A percentile compares a stretch with the other conserved stretches of the same genome.
Evolutionary conservation across 2,329 filamentous ascomycete genomes (phyloP).

Genomic region (Aspergillus spinulosporus): DNA sequence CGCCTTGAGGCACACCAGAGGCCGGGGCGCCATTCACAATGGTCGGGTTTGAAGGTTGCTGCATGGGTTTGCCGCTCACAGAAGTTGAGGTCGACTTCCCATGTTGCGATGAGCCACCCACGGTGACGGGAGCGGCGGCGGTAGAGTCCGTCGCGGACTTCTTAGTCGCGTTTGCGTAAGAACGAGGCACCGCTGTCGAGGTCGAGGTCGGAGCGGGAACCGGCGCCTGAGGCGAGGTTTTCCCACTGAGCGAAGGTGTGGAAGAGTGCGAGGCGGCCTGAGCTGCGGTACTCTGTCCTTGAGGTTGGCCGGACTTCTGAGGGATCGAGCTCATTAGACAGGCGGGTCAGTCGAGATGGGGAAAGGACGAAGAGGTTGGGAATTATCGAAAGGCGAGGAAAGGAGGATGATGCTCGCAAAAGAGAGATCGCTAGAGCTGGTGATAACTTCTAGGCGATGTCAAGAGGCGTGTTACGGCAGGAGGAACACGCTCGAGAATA

Average conservation of each 20-base stretch:
- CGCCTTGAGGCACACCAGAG: slow-evolving; percentile 51
- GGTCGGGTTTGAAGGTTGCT: slow-evolving; percentile 40
- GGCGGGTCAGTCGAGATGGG: slow-evolving; percentile 22
- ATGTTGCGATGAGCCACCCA: slow-evolving; percentile 54
- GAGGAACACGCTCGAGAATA: slow-evolving; percentile 23
- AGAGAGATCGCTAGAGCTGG: slow-evolving; percentile 8
- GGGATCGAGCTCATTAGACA: slow-evolving; percentile 63
- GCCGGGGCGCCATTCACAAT: slow-evolving; percentile 65
- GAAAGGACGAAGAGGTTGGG: slow-evolving; percentile 12
- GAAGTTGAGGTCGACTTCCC: slow-evolving; percentile 66
- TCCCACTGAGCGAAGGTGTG: slow-evolving; percentile 51
- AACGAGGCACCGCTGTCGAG: slow-evolving; percentile 50
- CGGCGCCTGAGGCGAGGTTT: slow-evolving; percentile 44
- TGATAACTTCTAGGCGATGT: slow-evolving; percentile 19
- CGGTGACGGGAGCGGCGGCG: slow-evolving; percentile 53
- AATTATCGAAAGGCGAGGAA: slow-evolving; percentile 3
- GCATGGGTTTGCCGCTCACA: slow-evolving; percentile 79
- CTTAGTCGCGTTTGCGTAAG: slow-evolving; percentile 64
- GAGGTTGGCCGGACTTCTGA: slow-evolving; percentile 50
- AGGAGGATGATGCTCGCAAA: slow-evolving; percentile 9
- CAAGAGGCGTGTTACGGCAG: slow-evolving; percentile 22
- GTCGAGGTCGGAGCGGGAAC: slow-evolving; percentile 35
- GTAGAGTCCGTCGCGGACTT: slow-evolving; percentile 56
- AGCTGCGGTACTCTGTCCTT: slow-evolving; percentile 51
- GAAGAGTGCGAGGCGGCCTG: slow-evolving; percentile 51